phyloP scores from a whole-genome alignment of 164 flowering plant species.

The Vitis rotundifolia region DNA sequence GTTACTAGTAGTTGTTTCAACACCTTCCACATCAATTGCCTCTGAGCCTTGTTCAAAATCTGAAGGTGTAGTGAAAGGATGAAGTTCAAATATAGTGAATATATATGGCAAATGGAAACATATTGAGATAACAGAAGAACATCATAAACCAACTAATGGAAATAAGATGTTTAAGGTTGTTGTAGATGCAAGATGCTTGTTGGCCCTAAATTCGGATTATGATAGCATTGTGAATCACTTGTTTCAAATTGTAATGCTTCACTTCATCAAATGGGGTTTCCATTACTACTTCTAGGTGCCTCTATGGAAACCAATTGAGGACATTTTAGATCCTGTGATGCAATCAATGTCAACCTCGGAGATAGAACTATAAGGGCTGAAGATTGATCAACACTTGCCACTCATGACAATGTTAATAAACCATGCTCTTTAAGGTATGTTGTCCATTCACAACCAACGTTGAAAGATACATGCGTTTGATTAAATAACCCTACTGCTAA shows the following conservation, averaged over 20 bases:
- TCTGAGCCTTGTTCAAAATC: too few species aligned
- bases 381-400: conserved; percentile 16
- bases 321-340: conserved; percentile 37
- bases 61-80: too few species aligned
- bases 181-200: too few species aligned
- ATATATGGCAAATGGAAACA: too few species aligned
- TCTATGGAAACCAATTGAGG: conserved; percentile 50
- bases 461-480: conserved; percentile 1
- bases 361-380: conserved; percentile 17
- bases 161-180: too few species aligned
- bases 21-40: too few species aligned
- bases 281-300: conserved; percentile 44
- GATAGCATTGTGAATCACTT: conserved; percentile 15
- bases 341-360: conserved; percentile 23
- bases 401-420: conserved; percentile 27
- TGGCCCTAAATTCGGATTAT: conserved; percentile 32
- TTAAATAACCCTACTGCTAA: conserved; percentile 16
- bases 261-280: conserved; percentile 34
- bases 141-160: too few species aligned
- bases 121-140: too few species aligned
- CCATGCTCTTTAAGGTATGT: conserved; percentile 17
- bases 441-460: conserved; percentile 20
- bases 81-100: too few species aligned
- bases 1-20: too few species aligned
- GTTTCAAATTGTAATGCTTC: conserved; percentile 24